Evolutionary conservation across 495 filamentous ascomycete genomes (phyloP), one percentile per base, ranked within the genome.

Genomic region (Trypethelium eluteriae): DNA sequence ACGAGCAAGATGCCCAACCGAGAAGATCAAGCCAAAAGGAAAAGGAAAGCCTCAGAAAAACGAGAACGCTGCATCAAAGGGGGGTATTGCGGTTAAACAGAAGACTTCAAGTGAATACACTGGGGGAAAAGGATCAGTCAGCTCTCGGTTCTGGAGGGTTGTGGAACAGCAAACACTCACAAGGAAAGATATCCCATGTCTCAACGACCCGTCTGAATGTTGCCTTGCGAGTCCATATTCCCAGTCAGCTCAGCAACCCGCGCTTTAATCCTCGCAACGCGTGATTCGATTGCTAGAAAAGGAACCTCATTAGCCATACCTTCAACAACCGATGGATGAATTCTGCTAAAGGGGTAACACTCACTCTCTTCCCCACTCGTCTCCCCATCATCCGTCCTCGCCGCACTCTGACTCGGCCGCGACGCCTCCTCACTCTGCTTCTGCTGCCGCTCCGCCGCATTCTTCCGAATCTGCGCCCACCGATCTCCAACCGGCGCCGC

Each of bases 221-320:
- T 59, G 7, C 53, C 53, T 7, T 36, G 18, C 25, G 18, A 34
- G 38, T 94, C 89, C 82, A 90, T 87, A 76, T 88, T 89, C 67
- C 89, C 89, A 12, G 95, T 98, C 72, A 98, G 77, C 77, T 96
- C 91, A 57, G 94, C 94, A 59, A 98, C 95, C 44, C 94, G 85
- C 65, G 95, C 95, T 79, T 97, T 97, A 83, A 98, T 98, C 65
- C 95, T 89, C 44, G 94, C 94, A 67, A 97, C 94, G 65, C 94
- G 89, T 47, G 91, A 90, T 76, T 98, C 94, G 70, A 98, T 97
- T 38, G 92, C 91, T 95, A 67, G 10, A 70, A 35, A 25, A 25
- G 25, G 25, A 25, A 25, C 25, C 25, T 25, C 25, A 25, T 25
- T 25, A 25, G 25, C 25, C 25, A 25, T 25, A 25, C 25, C 25